phyloP scores from a whole-genome alignment of 1,139 yeast species.

The Nadsonia commutata region DNA sequence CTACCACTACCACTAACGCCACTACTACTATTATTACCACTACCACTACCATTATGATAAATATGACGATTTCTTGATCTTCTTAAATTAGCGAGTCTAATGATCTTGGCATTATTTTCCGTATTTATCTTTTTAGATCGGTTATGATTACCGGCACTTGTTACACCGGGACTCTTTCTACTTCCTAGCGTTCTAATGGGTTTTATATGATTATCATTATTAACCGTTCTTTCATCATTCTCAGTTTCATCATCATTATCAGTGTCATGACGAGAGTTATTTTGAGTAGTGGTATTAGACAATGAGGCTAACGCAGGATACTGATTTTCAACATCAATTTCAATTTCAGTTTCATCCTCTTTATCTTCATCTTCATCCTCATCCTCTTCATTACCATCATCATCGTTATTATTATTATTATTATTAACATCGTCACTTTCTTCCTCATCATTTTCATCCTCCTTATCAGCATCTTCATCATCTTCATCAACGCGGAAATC shows the following conservation, averaged over 20 bases:
- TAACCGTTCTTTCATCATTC: too few species aligned
- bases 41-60: constrained; percentile 1
- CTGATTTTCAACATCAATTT: neutral
- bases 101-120: too few species aligned
- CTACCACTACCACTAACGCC: constrained; percentile 5
- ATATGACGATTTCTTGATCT: too few species aligned
- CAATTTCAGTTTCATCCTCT: constrained; percentile 1
- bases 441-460: neutral
- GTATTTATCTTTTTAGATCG: too few species aligned
- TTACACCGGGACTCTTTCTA: too few species aligned
- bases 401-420: constrained; percentile 1
- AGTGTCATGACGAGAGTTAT: neutral
- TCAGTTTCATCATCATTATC: too few species aligned
- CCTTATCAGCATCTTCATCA: neutral
- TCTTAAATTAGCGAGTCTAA: too few species aligned
- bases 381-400: constrained; percentile 4
- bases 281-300: neutral
- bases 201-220: too few species aligned
- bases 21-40: constrained; percentile 5
- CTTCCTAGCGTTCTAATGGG: too few species aligned
- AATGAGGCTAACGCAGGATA: neutral
- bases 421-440: neutral
- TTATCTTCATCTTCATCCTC: constrained; percentile 2
- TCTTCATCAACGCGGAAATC: constrained; percentile 19
- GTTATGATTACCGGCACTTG: too few species aligned